Conservation (phyloP, 2,329 filamentous ascomycete genomes). For the Periconia macrospinosa region DNA sequence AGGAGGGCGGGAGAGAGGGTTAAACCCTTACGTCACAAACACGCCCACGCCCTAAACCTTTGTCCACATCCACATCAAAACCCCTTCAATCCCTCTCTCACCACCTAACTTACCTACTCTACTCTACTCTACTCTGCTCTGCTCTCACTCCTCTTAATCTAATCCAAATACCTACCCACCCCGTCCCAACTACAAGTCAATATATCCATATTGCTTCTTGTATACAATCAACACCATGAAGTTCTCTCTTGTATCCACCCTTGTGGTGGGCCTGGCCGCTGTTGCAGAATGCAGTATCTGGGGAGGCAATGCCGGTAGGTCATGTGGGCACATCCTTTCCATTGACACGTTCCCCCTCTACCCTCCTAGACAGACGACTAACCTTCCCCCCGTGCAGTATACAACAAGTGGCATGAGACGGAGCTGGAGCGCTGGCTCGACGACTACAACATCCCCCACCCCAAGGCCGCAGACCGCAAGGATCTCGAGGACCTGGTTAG, state of each 20-base stretch:
- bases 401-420: constrained; percentile 99
- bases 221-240: constrained; percentile 63
- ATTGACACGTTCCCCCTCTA: constrained; percentile 1
- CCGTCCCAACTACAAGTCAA: constrained; percentile 15
- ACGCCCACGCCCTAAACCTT: constrained; percentile 25
- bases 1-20: too few relatives aligned
- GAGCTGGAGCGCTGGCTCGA: constrained; percentile 97
- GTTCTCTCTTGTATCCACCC: constrained; percentile 67
- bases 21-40: constrained; percentile 31
- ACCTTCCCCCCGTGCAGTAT: constrained; percentile 59
- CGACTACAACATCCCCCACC: constrained; percentile 88
- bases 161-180: constrained; percentile 7
- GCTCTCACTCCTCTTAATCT: constrained; percentile 4
- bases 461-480: constrained; percentile 87
- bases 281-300: constrained; percentile 68
- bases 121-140: too few relatives aligned
- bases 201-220: constrained; percentile 20
- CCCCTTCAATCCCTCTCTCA: background rate
- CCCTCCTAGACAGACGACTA: constrained; percentile 12
- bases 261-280: constrained; percentile 72
- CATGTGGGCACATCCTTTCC: constrained; percentile 22
- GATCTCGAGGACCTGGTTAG: constrained; percentile 91
- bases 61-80: constrained; percentile 7
- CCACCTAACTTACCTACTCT: too few relatives aligned
- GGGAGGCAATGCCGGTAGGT: constrained; percentile 83